Percentiles rank a stretch among this genome's conserved stretches.
Evolutionary conservation across 108 stramenopile species (phyloP).

Genomic region (Nitzschia sp.): DNA sequence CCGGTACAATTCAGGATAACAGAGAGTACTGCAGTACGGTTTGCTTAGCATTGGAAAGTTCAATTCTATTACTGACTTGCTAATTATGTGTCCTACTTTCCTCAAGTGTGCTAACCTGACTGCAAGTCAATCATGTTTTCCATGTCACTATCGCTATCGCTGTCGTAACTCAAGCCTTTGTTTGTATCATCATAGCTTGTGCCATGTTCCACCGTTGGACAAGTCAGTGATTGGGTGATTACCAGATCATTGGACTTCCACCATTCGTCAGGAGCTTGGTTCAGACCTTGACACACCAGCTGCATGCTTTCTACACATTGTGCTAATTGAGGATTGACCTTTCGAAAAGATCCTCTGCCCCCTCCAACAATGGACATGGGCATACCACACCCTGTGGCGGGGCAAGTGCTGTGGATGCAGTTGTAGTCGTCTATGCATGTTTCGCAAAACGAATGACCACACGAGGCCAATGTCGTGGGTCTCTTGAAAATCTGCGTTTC

Average conservation of each 20-base stretch:
- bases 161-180: background rate
- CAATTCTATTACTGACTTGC: too few relatives aligned
- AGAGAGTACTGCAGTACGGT: too few relatives aligned
- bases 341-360: conserved; percentile 29
- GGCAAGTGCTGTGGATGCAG: conserved; percentile 20
- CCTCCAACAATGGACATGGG: conserved; percentile 39
- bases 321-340: conserved; percentile 40
- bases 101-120: too few relatives aligned
- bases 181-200: background rate
- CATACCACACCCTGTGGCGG: conserved; percentile 33
- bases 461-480: conserved; percentile 32
- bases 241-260: conserved; percentile 13
- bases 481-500: conserved; percentile 25
- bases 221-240: background rate
- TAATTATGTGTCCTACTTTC: too few relatives aligned
- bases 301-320: conserved; percentile 30
- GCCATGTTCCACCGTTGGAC: background rate
- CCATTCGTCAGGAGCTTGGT: conserved; percentile 17
- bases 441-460: conserved; percentile 40
- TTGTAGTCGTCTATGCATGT: conserved; percentile 36
- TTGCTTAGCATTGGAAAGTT: too few relatives aligned
- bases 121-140: conserved; percentile 27
- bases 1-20: too few relatives aligned
- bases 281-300: conserved; percentile 22
- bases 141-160: conserved; percentile 13